Evolutionary conservation across 2,329 filamentous ascomycete genomes (phyloP), one percentile per base, ranked within the genome.

Genomic region (Lachnellula hyalina): DNA sequence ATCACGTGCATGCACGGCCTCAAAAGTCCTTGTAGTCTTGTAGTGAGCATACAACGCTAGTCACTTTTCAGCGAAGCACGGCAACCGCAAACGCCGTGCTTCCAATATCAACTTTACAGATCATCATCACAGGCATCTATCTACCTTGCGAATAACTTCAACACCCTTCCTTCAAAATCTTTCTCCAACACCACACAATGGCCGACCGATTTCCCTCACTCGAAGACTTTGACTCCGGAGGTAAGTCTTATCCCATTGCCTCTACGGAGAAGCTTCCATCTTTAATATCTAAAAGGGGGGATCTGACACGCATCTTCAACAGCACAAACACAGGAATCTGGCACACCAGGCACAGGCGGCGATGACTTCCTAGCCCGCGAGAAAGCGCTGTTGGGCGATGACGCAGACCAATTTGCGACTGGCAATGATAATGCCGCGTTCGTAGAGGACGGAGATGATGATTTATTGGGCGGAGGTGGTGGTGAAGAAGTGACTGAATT

Each of bases 321-420:
- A 87, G 89, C 85, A 68, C 85, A 89, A 75, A 86, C 86, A 53
- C 82, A 83, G 63, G 78, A 80, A 69, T 74, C 64, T 59, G 65
- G 61, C 57, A 72, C 77, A 55, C 72, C 77, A 57, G 72, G 74
- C 53, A 72, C 83, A 38, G 77, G 82, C 32, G 85, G 86, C 59
- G 85, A 90, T 68, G 90, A 96, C 73, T 97, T 99, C 72, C 83
- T 97, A 48, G 85, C 89, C 60, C 89, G 93, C 64, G 94, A 99
- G 76, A 90, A 91, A 69, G 94, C 66, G 12, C 91, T 58, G 74
- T 87, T 99, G 7, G 94, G 94, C 62, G 94, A 96, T 61, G 94
- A 97, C 72, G 94, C 94, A 57, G 83, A 91, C 66, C 89, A 92
- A 76, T 99, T 99, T 72, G 80, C 87, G 60, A 88, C 89, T 34